Evolutionary conservation across 2,329 filamentous ascomycete species (phyloP), one percentile per base, ranked within the genome.

Genomic region (Clonostachys solani): DNA sequence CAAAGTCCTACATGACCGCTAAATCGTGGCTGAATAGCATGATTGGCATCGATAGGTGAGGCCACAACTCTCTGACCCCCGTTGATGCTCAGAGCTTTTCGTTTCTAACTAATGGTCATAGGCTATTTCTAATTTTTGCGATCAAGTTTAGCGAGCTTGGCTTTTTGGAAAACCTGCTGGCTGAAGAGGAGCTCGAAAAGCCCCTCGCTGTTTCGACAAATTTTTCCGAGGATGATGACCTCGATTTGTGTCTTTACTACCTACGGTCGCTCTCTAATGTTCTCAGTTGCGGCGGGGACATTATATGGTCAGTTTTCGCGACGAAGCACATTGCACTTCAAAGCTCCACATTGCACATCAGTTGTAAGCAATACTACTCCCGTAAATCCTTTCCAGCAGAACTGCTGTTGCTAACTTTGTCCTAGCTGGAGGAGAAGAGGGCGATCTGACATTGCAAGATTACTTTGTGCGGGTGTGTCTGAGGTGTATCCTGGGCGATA

Each of bases 171-270:
- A 57, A 34, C 44, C 45, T 16, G 47, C 56, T 16, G 12, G 33
- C 47, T 12, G 19, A 10, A 9, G 16, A 16, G 10, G 33, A 47
- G n/a, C 33, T 47, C 17, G 50, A 56, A 34, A 48, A 50, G 43
- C n/a, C 42, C 33, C 50, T 56, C 3, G 44, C 57, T 34, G 33
- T 47, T n/a, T 33, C 51, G 3, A 37, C 51, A 5, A 41, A 49
- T 0, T 64, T 80, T 49, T 69, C 66, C 4, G 70, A 74, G 41
- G 75, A 82, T 7, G 83, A 90, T 52, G 87, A 95, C 54, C 74
- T 91, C 8, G 86, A 87, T 51, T 77, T 91, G 48, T 89, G 84
- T 50, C 69, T 89, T 4, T 95, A 96, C 62, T 86, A 92, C 57
- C 68, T 96, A 17, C 81, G 81, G 45, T 86, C 87, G 3, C 64